A percentile compares a stretch with the other conserved stretches of the same genome.
These are phyloP conservation scores for Hyaloscypha variabilis DNA, from an alignment of 495 filamentous ascomycete species.

Conservation along the genomic window DNA sequence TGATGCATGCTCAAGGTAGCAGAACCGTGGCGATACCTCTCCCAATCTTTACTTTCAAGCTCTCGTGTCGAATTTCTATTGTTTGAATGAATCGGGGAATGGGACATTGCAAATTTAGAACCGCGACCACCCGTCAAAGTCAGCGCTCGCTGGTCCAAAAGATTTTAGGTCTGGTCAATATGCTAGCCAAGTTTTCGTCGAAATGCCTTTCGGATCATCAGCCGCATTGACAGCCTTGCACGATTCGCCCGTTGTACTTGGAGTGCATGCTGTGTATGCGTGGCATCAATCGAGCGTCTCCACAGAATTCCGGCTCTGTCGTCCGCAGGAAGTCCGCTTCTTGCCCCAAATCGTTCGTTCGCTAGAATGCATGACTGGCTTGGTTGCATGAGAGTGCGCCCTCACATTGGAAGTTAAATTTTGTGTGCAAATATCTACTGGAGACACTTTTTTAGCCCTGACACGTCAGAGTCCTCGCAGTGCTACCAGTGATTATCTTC, in stretches of 20 bases:
- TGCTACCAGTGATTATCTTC: constrained; percentile 11
- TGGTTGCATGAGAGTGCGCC: constrained; percentile 23
- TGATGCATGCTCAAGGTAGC: not conserved
- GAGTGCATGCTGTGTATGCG: constrained; percentile 26
- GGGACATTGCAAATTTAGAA: not conserved
- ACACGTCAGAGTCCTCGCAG: constrained; percentile 31
- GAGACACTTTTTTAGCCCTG: constrained; percentile 20
- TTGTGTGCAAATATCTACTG: constrained; percentile 20
- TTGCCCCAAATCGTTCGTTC: constrained; percentile 25
- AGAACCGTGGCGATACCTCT: not conserved
- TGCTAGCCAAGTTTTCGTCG: constrained; percentile 11
- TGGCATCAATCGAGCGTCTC: constrained; percentile 30
- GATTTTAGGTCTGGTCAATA: constrained; percentile 10
- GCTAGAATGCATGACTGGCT: constrained; percentile 23
- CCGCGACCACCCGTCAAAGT: not conserved
- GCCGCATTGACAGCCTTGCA: constrained; percentile 26
- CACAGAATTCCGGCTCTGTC: constrained; percentile 5
- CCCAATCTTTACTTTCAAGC: constrained; percentile 2
- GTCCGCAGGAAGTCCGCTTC: constrained; percentile 20
- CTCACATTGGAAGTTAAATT: constrained; percentile 30
- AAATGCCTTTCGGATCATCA: constrained; percentile 19
- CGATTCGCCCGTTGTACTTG: constrained; percentile 25
- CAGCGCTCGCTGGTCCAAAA: constrained; percentile 7
- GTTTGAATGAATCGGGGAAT: not conserved
- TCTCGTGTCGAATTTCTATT: not conserved